These are phyloP conservation scores for Cryptococcus floricola DNA, from an alignment of 1,284 basidiomycete species.

Conservation along the genomic window DNA sequence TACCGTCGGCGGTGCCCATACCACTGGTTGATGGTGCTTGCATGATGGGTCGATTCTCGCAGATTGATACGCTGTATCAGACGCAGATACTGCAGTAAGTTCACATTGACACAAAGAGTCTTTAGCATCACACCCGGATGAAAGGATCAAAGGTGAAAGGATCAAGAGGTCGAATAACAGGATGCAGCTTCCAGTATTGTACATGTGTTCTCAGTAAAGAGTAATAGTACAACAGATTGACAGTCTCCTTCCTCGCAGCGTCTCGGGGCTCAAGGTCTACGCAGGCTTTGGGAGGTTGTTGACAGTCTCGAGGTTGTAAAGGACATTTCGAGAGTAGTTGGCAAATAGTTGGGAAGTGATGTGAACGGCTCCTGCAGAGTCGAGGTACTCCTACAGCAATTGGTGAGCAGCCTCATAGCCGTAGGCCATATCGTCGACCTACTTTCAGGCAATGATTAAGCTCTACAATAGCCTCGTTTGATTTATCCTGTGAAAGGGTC, in stretches of 20 bases:
- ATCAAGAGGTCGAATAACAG: too few relatives aligned
- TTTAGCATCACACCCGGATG: too few relatives aligned
- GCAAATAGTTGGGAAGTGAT: constrained; percentile 70
- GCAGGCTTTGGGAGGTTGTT: constrained; percentile 41
- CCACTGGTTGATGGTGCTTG: constrained; percentile 18
- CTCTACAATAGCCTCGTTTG: constrained; percentile 47
- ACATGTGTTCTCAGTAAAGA: too few relatives aligned
- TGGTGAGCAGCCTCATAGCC: not conserved
- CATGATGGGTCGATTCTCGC: constrained; percentile 6
- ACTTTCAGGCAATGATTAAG: constrained; percentile 48
- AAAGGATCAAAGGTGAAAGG: too few relatives aligned
- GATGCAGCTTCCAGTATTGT: not conserved
- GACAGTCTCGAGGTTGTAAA: constrained; percentile 71
- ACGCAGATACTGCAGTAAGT: too few relatives aligned
- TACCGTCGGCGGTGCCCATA: constrained; percentile 17
- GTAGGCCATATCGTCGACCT: constrained; percentile 2
- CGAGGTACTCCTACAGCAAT: constrained; percentile 34
- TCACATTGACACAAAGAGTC: too few relatives aligned
- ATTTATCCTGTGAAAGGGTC: constrained; percentile 39
- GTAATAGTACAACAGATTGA: not conserved
- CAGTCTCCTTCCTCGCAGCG: not conserved
- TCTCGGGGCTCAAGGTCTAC: constrained; percentile 1
- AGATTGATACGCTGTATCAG: not conserved
- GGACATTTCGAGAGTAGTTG: constrained; percentile 79
- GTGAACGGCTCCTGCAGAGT: constrained; percentile 53